Conservation (phyloP, 352 stramenopile genomes). For the Aphanomyces euteiches region DNA sequence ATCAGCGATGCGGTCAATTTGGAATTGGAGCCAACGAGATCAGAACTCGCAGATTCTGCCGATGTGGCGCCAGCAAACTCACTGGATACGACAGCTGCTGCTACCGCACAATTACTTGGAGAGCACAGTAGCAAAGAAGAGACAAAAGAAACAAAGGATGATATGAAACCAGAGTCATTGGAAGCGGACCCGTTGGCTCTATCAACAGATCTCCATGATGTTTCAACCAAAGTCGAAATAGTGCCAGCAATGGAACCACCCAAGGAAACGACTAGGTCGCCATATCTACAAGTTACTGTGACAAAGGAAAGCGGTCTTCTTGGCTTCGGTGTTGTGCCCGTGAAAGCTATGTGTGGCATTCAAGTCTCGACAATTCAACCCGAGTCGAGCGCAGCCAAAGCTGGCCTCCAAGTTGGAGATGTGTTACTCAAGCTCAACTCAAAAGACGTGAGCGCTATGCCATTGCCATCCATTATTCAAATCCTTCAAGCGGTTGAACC, state of each 20-base stretch:
- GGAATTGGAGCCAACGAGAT: not conserved
- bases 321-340: conserved; percentile 24
- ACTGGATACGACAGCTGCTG: not conserved
- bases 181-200: too few relatives aligned
- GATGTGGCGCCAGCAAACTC: not conserved
- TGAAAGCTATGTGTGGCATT: conserved; percentile 6
- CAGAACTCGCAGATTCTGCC: not conserved
- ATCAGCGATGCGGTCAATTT: not conserved
- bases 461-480: conserved; percentile 3
- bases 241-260: not conserved
- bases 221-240: not conserved
- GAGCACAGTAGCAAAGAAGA: too few relatives aligned
- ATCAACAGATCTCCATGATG: too few relatives aligned
- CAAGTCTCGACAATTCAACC: conserved; percentile 29
- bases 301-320: conserved; percentile 24
- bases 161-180: too few relatives aligned
- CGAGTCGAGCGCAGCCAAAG: conserved; percentile 16
- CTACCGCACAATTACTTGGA: not conserved
- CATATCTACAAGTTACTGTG: not conserved
- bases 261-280: conserved; percentile 1
- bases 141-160: too few relatives aligned
- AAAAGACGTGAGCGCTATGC: conserved; percentile 21
- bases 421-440: conserved; percentile 3
- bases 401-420: conserved; percentile 17
- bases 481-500: conserved; percentile 12